Conservation (phyloP, 768 basidiomycete genomes). For the Leccinum barrowsii region DNA sequence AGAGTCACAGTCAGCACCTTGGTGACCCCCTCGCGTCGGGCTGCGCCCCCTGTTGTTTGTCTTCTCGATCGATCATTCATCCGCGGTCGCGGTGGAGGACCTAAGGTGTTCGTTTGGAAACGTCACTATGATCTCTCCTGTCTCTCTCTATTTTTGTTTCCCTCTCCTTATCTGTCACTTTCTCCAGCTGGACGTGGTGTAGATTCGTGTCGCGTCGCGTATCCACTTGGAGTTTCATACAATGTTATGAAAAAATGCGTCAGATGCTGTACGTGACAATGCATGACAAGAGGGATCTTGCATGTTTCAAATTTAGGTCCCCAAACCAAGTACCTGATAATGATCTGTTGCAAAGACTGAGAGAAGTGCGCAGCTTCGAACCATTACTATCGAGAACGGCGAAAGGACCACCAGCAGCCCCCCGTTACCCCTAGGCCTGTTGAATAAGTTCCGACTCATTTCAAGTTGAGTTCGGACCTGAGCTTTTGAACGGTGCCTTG, state of each 20-base stretch:
- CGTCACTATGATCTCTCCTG: background rate
- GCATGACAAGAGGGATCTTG: background rate
- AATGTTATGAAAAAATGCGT: background rate
- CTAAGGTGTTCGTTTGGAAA: background rate
- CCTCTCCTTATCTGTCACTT: background rate
- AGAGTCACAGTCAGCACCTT: background rate
- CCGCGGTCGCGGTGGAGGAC: background rate
- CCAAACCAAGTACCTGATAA: background rate
- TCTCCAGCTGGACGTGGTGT: background rate
- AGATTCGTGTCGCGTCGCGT: background rate
- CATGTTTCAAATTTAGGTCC: background rate
- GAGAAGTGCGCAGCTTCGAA: background rate
- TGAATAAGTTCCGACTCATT: background rate
- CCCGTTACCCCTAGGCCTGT: background rate
- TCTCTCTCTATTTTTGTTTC: background rate
- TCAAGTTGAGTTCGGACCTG: background rate
- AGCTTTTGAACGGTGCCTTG: background rate
- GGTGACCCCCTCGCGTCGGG: background rate
- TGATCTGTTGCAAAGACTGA: background rate
- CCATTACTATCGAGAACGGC: background rate
- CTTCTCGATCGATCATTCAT: background rate
- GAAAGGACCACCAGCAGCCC: background rate
- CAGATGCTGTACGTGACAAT: background rate
- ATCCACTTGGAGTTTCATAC: background rate
- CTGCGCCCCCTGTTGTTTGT: background rate